Evolutionary conservation across 768 basidiomycete genomes (phyloP).

Genomic region (Pulveroboletus ravenelii): DNA sequence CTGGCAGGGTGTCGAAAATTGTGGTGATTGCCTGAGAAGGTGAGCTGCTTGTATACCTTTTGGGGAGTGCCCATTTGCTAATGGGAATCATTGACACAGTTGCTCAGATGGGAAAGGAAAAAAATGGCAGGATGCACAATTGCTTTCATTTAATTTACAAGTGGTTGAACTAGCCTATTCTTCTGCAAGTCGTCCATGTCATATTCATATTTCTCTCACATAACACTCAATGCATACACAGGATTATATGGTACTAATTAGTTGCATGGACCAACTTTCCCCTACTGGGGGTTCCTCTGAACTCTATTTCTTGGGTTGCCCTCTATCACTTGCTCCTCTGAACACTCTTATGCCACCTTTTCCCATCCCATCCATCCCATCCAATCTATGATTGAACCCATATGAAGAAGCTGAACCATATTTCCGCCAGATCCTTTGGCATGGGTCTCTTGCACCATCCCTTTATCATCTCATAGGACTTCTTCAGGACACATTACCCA

Average conservation of each 20-base stretch:
- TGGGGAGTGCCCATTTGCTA: background rate
- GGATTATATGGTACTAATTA: constrained; percentile 76
- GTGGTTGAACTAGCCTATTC: constrained; percentile 90
- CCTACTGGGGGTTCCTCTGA: constrained; percentile 66
- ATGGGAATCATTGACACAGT: constrained; percentile 40
- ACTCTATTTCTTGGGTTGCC: constrained; percentile 61
- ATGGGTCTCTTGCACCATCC: constrained; percentile 62
- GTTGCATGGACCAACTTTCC: constrained; percentile 71
- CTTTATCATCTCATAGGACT: constrained; percentile 63
- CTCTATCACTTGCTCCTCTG: background rate
- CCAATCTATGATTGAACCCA: constrained; percentile 46
- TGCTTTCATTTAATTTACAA: constrained; percentile 81
- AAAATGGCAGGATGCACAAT: constrained; percentile 68
- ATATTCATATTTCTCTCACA: background rate
- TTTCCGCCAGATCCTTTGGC: constrained; percentile 67
- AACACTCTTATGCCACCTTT: constrained; percentile 23
- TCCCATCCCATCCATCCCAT: constrained; percentile 29
- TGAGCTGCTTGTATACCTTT: constrained; percentile 27
- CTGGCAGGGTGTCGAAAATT: constrained; percentile 89
- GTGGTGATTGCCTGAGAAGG: constrained; percentile 90
- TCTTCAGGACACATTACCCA: constrained; percentile 71
- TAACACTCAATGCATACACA: constrained; percentile 22
- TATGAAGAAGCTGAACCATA: constrained; percentile 77
- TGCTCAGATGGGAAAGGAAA: constrained; percentile 69
- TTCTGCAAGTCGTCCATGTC: constrained; percentile 37